These are phyloP conservation scores for Pisolithus tinctorius DNA, from an alignment of 768 basidiomycete genomes.

Conservation along the genomic window DNA sequence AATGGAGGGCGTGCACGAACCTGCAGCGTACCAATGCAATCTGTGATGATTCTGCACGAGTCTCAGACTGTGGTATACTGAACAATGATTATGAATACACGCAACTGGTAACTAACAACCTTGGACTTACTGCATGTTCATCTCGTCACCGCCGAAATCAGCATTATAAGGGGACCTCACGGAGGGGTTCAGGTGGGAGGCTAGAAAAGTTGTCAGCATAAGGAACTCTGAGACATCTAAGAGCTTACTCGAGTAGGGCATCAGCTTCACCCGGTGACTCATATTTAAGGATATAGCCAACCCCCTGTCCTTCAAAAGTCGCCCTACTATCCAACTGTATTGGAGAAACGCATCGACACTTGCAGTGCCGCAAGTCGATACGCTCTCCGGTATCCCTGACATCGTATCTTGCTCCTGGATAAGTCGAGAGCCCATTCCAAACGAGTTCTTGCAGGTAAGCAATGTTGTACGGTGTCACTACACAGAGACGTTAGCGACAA, in stretches of 20 bases:
- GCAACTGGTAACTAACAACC: not conserved
- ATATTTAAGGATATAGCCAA: constrained; percentile 55
- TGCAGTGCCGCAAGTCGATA: constrained; percentile 94
- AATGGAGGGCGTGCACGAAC: constrained; percentile 32
- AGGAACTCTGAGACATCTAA: not conserved
- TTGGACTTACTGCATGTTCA: constrained; percentile 97
- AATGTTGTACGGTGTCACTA: constrained; percentile 98
- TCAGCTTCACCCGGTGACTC: constrained; percentile 94
- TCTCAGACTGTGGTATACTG: constrained; percentile 96
- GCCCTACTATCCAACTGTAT: constrained; percentile 97
- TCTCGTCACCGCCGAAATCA: constrained; percentile 99
- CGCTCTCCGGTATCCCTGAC: constrained; percentile 96
- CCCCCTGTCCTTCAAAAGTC: constrained; percentile 98
- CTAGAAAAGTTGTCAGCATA: constrained; percentile 35
- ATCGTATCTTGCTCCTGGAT: constrained; percentile 95
- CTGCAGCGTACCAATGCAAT: constrained; percentile 96
- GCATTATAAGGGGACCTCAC: constrained; percentile 99
- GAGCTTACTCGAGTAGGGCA: constrained; percentile 93
- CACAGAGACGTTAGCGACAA: constrained; percentile 5
- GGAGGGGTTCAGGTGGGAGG: constrained; percentile 95
- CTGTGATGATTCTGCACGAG: constrained; percentile 96
- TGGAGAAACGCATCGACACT: constrained; percentile 90
- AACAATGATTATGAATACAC: constrained; percentile 6
- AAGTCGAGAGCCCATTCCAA: constrained; percentile 87
- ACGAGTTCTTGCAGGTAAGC: constrained; percentile 91